Evolutionary conservation across 352 stramenopile genomes (phyloP).

Genomic region (Discostella stelligera): DNA sequence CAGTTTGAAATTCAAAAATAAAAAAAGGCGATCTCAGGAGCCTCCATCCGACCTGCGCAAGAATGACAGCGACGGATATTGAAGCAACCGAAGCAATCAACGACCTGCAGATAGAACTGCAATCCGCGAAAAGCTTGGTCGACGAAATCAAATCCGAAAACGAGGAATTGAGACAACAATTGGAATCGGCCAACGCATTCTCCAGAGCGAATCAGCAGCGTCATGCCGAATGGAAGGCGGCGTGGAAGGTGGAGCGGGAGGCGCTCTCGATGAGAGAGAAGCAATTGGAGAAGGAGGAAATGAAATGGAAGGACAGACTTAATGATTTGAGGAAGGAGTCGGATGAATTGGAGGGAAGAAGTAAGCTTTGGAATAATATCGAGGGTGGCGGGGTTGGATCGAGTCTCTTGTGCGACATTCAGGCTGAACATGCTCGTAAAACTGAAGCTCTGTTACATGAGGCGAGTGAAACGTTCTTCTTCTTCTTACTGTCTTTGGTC

Average conservation of each 20-base stretch:
- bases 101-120: conserved; percentile 15
- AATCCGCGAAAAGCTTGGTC: not conserved
- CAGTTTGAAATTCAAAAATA: too few relatives aligned
- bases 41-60: too few relatives aligned
- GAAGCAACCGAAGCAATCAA: conserved; percentile 2
- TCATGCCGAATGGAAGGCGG: conserved; percentile 18
- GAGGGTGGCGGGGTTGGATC: not conserved
- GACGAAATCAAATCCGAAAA: conserved; percentile 19
- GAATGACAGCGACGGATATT: not conserved
- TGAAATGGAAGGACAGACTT: conserved; percentile 10
- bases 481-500: not conserved
- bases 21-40: too few relatives aligned
- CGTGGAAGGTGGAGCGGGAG: conserved; percentile 29
- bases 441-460: conserved; percentile 8
- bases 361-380: not conserved
- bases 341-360: conserved; percentile 10
- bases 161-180: conserved; percentile 1
- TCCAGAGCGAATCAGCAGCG: conserved; percentile 7
- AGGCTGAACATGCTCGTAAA: conserved; percentile 14
- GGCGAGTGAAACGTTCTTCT: not conserved
- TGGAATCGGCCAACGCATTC: conserved; percentile 3
- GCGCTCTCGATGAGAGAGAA: conserved; percentile 20
- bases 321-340: conserved; percentile 11
- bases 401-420: conserved; percentile 9
- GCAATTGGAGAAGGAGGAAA: conserved; percentile 9